Evolutionary conservation across 2,329 filamentous ascomycete species (phyloP).

Genomic region (Penicillium nordicum): DNA sequence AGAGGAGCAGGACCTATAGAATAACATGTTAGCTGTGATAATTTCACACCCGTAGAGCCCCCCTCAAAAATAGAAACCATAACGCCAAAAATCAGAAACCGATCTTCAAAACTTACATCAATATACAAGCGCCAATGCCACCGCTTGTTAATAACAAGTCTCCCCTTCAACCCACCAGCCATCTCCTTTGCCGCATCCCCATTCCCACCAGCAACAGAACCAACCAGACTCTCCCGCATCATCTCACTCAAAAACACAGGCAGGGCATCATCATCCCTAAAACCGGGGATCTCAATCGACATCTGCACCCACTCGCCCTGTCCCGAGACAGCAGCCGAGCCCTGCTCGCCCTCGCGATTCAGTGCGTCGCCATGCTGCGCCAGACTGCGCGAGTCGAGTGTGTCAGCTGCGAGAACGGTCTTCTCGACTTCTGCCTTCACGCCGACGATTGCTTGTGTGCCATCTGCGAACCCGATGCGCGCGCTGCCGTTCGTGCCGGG

Average conservation of each 20-base stretch:
- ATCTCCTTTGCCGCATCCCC: slow-evolving; percentile 57
- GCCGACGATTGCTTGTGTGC: slow-evolving; percentile 91
- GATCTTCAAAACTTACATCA: slow-evolving; percentile 58
- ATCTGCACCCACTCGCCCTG: slow-evolving; percentile 81
- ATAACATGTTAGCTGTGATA: slow-evolving; percentile 6
- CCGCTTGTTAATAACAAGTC: slow-evolving; percentile 79
- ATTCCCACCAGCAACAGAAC: slow-evolving; percentile 67
- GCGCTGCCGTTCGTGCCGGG: slow-evolving; percentile 89
- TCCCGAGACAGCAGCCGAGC: slow-evolving; percentile 25
- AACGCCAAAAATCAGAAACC: too few relatives aligned
- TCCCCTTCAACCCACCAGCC: slow-evolving; percentile 65
- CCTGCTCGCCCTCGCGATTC: slow-evolving; percentile 26
- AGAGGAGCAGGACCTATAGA: slow-evolving; percentile 79
- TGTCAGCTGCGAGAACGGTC: slow-evolving; percentile 48
- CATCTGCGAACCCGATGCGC: slow-evolving; percentile 89
- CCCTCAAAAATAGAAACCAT: neutral
- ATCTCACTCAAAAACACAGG: slow-evolving; percentile 85
- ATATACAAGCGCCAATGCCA: slow-evolving; percentile 98
- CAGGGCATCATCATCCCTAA: slow-evolving; percentile 84
- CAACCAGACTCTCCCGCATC: slow-evolving; percentile 79
- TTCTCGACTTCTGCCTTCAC: slow-evolving; percentile 92
- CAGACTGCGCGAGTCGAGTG: slow-evolving; percentile 38
- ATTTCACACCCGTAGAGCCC: neutral
- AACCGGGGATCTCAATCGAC: slow-evolving; percentile 84
- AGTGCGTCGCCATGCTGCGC: slow-evolving; percentile 35